These are phyloP conservation scores for Fraxinus velutina DNA, from an alignment of 305 asterid genomes.

Conservation along the genomic window DNA sequence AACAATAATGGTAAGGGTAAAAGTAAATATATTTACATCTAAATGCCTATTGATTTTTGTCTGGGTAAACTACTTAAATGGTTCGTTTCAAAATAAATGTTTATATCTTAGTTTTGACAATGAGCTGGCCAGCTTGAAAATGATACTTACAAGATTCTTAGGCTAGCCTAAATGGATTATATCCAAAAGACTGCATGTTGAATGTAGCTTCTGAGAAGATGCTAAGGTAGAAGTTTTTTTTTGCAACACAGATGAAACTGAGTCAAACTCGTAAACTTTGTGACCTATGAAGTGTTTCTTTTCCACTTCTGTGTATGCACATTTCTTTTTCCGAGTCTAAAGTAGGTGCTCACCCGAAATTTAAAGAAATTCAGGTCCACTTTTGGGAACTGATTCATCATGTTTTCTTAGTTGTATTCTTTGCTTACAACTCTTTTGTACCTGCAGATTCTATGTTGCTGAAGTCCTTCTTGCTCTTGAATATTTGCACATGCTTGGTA, in stretches of 20 bases:
- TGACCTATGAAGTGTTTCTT: background rate
- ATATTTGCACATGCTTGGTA: conserved; percentile 92
- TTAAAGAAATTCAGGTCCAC: background rate
- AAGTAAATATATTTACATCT: background rate
- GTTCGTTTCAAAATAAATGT: background rate
- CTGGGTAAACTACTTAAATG: background rate
- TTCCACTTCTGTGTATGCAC: background rate
- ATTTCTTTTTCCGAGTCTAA: background rate
- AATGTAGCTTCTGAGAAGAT: background rate
- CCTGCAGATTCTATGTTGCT: conserved; percentile 82
- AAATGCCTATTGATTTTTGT: background rate
- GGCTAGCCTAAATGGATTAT: background rate
- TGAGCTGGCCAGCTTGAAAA: background rate
- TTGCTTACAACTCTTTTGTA: background rate
- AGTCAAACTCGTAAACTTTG: background rate
- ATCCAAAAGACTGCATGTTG: background rate
- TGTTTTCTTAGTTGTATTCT: background rate
- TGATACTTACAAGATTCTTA: background rate
- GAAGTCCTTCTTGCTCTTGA: conserved; percentile 91
- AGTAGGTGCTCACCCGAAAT: background rate
- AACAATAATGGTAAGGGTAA: background rate
- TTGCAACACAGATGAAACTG: background rate
- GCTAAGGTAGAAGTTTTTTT: background rate
- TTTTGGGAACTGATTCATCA: background rate
- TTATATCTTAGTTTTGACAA: background rate